Evolutionary conservation across 2,329 filamentous ascomycete genomes (phyloP).

Genomic region (Didymella sp.): DNA sequence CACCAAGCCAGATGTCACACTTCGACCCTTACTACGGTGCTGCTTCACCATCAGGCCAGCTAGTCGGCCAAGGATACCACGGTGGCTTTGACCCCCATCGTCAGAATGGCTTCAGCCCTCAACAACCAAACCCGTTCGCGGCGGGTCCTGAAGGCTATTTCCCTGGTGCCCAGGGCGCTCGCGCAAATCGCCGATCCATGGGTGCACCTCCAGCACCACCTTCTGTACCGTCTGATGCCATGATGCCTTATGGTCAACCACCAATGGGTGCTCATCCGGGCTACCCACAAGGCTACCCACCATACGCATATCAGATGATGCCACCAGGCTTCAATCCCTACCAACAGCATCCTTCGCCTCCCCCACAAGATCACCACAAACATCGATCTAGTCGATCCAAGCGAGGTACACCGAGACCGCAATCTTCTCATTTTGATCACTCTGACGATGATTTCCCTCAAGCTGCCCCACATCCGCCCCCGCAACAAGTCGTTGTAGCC

Average conservation of each 20-base stretch:
- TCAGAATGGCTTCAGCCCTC: slow-evolving; percentile 36
- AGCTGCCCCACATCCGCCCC: slow-evolving; percentile 28
- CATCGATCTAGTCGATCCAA: slow-evolving; percentile 32
- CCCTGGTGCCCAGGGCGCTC: slow-evolving; percentile 11
- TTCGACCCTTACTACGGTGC: slow-evolving; percentile 38
- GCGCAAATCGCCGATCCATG: slow-evolving; percentile 47
- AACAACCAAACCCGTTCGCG: slow-evolving; percentile 49
- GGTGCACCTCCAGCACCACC: slow-evolving; percentile 25
- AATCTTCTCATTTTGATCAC: slow-evolving; percentile 28
- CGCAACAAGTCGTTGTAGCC: slow-evolving; percentile 16
- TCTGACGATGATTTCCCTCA: slow-evolving; percentile 33
- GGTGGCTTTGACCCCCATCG: slow-evolving; percentile 41
- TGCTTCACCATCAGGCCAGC: slow-evolving; percentile 34
- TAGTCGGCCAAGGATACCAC: slow-evolving; percentile 45
- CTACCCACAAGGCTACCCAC: slow-evolving; percentile 30
- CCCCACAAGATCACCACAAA: slow-evolving; percentile 13
- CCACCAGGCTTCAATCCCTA: slow-evolving; percentile 36
- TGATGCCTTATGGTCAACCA: slow-evolving; percentile 43
- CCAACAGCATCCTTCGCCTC: slow-evolving; percentile 32
- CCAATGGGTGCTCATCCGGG: slow-evolving; percentile 24
- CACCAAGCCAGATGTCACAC: slow-evolving; percentile 50
- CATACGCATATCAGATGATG: slow-evolving; percentile 25
- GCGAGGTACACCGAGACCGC: slow-evolving; percentile 39
- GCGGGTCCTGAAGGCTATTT: slow-evolving; percentile 48
- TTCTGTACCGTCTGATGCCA: slow-evolving; percentile 29